Percentiles rank a stretch among this genome's conserved stretches.
Evolutionary conservation across 2,329 filamentous ascomycete species (phyloP).

Genomic region (Trichoderma lentiforme): DNA sequence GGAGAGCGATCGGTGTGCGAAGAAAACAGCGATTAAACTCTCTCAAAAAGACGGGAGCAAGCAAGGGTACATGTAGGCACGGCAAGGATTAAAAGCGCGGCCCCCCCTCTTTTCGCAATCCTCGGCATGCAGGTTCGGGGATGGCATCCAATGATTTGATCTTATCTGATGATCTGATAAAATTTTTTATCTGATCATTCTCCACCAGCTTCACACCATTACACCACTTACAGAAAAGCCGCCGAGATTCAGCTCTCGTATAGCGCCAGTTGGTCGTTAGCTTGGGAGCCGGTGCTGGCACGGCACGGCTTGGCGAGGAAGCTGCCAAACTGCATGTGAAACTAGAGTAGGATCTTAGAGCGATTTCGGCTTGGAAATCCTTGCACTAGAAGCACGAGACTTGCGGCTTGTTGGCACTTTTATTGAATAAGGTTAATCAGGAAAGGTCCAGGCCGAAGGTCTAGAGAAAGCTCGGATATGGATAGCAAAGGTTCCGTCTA

Average conservation of each 20-base stretch:
- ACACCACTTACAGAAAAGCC: background rate
- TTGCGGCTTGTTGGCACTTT: background rate
- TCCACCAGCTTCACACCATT: background rate
- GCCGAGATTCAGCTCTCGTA: background rate
- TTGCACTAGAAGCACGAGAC: background rate
- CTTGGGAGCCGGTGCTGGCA: background rate
- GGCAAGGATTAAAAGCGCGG: background rate
- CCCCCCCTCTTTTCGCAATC: background rate
- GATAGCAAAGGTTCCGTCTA: background rate
- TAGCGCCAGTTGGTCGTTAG: background rate
- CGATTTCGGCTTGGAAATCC: slow-evolving; percentile 2
- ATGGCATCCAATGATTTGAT: slow-evolving; percentile 15
- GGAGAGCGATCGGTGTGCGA: background rate
- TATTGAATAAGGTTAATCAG: background rate
- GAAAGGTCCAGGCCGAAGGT: background rate
- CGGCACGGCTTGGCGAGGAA: background rate
- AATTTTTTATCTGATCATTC: slow-evolving; percentile 22
- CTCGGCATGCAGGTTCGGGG: background rate
- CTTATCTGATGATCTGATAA: slow-evolving; percentile 27
- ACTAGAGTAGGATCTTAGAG: background rate
- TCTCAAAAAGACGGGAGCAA: background rate
- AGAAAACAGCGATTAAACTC: background rate
- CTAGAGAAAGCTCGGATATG: background rate
- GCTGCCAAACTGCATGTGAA: slow-evolving; percentile 2
- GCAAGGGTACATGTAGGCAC: background rate